phyloP scores from a whole-genome alignment of 208 protist genomes.

The Trypanosoma mega region DNA sequence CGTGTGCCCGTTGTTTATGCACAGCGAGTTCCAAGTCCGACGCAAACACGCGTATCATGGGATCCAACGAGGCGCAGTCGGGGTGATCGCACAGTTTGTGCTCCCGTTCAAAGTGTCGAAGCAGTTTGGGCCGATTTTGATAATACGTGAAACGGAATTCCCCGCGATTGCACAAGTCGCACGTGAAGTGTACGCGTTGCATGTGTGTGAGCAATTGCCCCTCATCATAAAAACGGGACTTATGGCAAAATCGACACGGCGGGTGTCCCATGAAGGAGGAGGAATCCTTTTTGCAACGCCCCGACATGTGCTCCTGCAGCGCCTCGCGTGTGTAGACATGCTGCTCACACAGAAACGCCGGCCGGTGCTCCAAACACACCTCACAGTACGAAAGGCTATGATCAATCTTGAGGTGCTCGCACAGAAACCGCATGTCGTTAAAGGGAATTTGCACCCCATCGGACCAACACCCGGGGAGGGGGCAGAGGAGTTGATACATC shows the following conservation, averaged over 20 bases:
- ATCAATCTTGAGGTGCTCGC: slow-evolving; percentile 66
- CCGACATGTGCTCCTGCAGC: slow-evolving; percentile 61
- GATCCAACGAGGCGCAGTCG: slow-evolving; percentile 65
- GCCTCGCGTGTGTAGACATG: slow-evolving; percentile 49
- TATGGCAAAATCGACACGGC: slow-evolving; percentile 73
- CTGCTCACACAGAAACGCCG: slow-evolving; percentile 86
- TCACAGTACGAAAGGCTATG: slow-evolving; percentile 74
- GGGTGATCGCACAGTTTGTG: slow-evolving; percentile 90
- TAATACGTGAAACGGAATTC: slow-evolving; percentile 88
- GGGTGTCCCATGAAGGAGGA: slow-evolving; percentile 84
- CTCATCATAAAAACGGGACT: slow-evolving; percentile 71
- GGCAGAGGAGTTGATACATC: slow-evolving; percentile 75
- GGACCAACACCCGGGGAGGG: slow-evolving; percentile 62
- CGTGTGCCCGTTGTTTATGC: slow-evolving; percentile 81
- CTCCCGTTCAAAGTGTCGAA: slow-evolving; percentile 64
- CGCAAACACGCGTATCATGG: slow-evolving; percentile 82
- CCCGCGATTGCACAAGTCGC: slow-evolving; percentile 82
- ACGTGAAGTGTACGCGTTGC: slow-evolving; percentile 86
- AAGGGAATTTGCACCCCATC: slow-evolving; percentile 79
- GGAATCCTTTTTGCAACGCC: slow-evolving; percentile 51
- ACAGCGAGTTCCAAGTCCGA: slow-evolving; percentile 76
- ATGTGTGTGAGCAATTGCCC: slow-evolving; percentile 88
- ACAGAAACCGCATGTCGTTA: slow-evolving; percentile 42
- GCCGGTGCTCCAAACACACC: slow-evolving; percentile 67
- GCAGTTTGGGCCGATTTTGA: slow-evolving; percentile 65